Percentiles rank a stretch among this genome's conserved stretches.
Conservation (phyloP, 1,284 basidiomycete genomes). For the Xerocomus nothofagi region DNA sequence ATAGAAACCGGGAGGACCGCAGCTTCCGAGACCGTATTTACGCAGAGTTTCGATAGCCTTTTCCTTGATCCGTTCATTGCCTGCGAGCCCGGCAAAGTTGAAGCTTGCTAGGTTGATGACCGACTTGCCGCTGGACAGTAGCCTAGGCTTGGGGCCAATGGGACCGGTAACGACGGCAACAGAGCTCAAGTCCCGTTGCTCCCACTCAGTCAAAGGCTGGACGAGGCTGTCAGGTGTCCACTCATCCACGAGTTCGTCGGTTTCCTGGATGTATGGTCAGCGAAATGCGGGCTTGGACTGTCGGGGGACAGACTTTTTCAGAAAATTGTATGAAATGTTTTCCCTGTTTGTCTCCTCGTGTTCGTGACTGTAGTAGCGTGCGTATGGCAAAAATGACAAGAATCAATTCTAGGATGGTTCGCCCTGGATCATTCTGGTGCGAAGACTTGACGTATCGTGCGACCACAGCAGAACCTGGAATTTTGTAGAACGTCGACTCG, state of each 20-base stretch:
- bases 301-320: conserved; percentile 64
- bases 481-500: conserved; percentile 64
- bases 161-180: conserved; percentile 83
- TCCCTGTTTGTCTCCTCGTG: conserved; percentile 81
- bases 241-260: conserved; percentile 94
- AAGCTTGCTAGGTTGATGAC: conserved; percentile 88
- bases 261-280: conserved; percentile 61
- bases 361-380: conserved; percentile 87
- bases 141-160: conserved; percentile 81
- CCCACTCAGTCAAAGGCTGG: conserved; percentile 57
- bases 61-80: conserved; percentile 86
- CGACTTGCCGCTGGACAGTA: conserved; percentile 73
- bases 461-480: conserved; percentile 89
- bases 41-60: conserved; percentile 85
- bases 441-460: conserved; percentile 90
- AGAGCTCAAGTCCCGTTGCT: conserved; percentile 69
- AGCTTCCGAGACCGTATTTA: conserved; percentile 93
- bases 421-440: conserved; percentile 88
- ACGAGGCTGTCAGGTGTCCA: conserved; percentile 91
- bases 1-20: conserved; percentile 97
- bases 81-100: conserved; percentile 92
- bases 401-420: conserved; percentile 89
- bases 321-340: conserved; percentile 91
- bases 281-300: neutral
- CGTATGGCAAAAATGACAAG: conserved; percentile 88